Evolutionary conservation across 331 rosid species (phyloP).

Genomic region (Cydonia oblonga): DNA sequence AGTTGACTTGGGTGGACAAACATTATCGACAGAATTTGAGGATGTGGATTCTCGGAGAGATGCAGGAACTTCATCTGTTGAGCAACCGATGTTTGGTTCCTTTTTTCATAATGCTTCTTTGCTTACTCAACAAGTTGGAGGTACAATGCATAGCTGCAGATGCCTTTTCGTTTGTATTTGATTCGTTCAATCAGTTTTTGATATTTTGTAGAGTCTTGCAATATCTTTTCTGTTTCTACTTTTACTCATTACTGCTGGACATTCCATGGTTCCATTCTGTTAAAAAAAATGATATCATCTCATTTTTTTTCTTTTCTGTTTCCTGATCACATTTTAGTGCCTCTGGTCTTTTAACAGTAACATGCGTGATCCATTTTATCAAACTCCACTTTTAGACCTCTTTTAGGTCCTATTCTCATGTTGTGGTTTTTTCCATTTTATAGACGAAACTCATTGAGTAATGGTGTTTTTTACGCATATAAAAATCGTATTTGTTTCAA

Average conservation of each 20-base stretch:
- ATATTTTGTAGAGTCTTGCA: neutral
- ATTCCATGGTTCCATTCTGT: neutral
- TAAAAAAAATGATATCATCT: neutral
- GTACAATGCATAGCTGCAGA: conserved; percentile 19
- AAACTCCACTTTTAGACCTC: neutral
- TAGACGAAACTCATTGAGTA: neutral
- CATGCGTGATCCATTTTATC: neutral
- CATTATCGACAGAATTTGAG: conserved; percentile 22
- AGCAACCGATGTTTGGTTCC: conserved; percentile 25
- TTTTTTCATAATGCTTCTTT: conserved; percentile 12
- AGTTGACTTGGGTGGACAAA: conserved; percentile 26
- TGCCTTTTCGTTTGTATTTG: neutral
- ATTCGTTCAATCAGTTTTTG: neutral
- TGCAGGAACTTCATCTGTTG: conserved; percentile 21
- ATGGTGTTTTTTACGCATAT: neutral
- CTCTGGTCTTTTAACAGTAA: neutral
- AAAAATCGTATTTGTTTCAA: neutral
- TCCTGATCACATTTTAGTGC: neutral
- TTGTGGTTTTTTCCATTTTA: neutral
- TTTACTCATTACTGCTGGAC: neutral
- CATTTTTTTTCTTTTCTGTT: neutral
- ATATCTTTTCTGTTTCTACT: neutral
- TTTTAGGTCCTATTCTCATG: neutral
- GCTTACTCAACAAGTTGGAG: conserved; percentile 24
- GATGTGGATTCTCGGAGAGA: conserved; percentile 32